A percentile compares a stretch with the other conserved stretches of the same genome.
Evolutionary conservation across 1,284 basidiomycete species (phyloP).

Genomic region (Coniferiporia sulphurascens): DNA sequence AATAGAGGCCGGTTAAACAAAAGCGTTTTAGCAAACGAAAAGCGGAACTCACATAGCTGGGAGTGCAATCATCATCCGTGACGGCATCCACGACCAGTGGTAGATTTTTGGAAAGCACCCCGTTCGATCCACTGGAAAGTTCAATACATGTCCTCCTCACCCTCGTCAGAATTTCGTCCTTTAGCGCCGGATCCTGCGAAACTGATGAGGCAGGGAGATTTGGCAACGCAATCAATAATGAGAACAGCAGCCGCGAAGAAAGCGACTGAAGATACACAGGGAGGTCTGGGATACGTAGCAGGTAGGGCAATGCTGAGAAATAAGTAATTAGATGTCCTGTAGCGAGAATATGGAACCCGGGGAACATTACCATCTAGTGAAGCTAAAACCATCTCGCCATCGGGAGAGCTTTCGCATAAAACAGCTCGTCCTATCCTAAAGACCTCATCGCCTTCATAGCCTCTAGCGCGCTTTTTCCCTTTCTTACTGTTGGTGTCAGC

Average conservation of each 20-base stretch:
- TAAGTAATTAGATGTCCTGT: constrained; percentile 11
- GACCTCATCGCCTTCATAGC: constrained; percentile 75
- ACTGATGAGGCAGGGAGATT: constrained; percentile 50
- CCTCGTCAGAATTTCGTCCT: constrained; percentile 38
- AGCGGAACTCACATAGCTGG: neutral
- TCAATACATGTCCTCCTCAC: constrained; percentile 46
- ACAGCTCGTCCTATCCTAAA: constrained; percentile 52
- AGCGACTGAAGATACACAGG: constrained; percentile 52
- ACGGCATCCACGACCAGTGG: constrained; percentile 11
- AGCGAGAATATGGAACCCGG: constrained; percentile 1
- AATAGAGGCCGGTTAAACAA: neutral
- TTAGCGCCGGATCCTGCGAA: constrained; percentile 47
- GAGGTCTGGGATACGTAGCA: constrained; percentile 48
- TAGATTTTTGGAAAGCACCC: constrained; percentile 54
- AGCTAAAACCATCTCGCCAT: constrained; percentile 49
- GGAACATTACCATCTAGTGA: constrained; percentile 54
- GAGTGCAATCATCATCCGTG: constrained; percentile 2
- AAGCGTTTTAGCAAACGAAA: neutral
- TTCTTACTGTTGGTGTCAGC: constrained; percentile 41
- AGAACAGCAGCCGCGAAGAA: constrained; percentile 51
- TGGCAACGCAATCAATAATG: constrained; percentile 52
- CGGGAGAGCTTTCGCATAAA: constrained; percentile 44
- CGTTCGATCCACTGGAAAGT: constrained; percentile 47
- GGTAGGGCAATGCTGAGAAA: constrained; percentile 41
- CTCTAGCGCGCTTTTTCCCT: constrained; percentile 71